Percentiles rank a stretch among this genome's conserved stretches.
phyloP scores from a whole-genome alignment of 2,329 filamentous ascomycete genomes.

The Monascus ruber region DNA sequence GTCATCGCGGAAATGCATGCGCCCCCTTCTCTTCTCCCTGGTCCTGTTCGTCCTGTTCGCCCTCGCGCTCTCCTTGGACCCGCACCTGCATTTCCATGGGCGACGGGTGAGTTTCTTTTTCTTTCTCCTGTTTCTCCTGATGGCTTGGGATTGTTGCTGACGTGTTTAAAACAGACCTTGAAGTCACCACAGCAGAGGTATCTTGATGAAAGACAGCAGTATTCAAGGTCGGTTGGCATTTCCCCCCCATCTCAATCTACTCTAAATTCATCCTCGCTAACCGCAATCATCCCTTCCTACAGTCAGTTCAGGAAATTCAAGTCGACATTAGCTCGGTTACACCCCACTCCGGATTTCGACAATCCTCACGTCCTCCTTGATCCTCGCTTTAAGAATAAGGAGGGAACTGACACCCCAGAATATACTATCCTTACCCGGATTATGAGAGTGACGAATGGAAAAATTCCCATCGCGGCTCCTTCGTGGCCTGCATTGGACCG shows the following conservation, averaged over 20 bases:
- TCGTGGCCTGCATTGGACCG: conserved; percentile 55
- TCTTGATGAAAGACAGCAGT: not conserved
- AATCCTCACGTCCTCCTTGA: conserved; percentile 1
- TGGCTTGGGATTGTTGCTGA: no score
- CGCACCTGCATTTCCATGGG: not conserved
- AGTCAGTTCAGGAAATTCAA: not conserved
- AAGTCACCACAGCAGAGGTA: not conserved
- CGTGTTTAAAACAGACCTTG: not conserved
- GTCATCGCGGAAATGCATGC: not conserved
- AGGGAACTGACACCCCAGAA: conserved; percentile 24
- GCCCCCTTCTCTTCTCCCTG: not conserved
- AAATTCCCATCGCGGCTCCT: conserved; percentile 43
- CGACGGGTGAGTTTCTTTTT: not conserved
- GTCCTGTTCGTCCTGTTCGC: not conserved
- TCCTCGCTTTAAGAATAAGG: not conserved
- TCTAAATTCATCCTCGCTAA: no score
- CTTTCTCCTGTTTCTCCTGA: no score
- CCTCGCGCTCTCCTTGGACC: not conserved
- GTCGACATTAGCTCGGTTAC: not conserved
- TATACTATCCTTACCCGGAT: conserved; percentile 59
- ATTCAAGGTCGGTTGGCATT: not conserved
- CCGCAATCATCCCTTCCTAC: not conserved
- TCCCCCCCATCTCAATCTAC: not conserved
- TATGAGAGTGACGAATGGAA: conserved; percentile 55
- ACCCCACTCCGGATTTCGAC: not conserved